These are phyloP conservation scores for Taxillus chinensis DNA, from an alignment of 164 flowering plant species.

Conservation along the genomic window DNA sequence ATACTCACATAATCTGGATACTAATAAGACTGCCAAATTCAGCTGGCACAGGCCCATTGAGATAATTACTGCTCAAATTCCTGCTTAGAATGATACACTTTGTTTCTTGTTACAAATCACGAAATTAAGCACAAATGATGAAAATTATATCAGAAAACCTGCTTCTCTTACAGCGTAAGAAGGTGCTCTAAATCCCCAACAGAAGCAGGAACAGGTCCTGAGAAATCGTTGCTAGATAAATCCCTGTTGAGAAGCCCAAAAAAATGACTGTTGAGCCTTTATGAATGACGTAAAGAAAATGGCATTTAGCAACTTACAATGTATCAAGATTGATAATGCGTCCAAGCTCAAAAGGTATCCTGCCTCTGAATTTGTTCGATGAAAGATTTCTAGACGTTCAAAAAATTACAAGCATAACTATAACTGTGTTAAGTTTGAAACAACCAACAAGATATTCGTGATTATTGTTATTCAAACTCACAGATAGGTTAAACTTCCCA, in stretches of 20 bases:
- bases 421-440: too few species aligned
- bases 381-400: slow-evolving; percentile 58
- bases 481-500: slow-evolving; percentile 78
- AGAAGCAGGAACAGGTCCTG: slow-evolving; percentile 65
- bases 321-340: slow-evolving; percentile 82
- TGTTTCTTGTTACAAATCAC: not conserved
- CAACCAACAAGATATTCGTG: not conserved
- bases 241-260: slow-evolving; percentile 33
- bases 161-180: slow-evolving; percentile 47
- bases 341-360: slow-evolving; percentile 64
- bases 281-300: not conserved
- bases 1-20: slow-evolving; percentile 56
- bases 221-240: slow-evolving; percentile 66
- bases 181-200: slow-evolving; percentile 89
- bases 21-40: slow-evolving; percentile 83
- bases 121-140: not conserved
- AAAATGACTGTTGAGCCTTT: too few species aligned
- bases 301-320: slow-evolving; percentile 32
- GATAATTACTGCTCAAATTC: slow-evolving; percentile 57
- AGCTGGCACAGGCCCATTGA: slow-evolving; percentile 52
- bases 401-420: not conserved
- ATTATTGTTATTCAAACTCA: slow-evolving; percentile 22
- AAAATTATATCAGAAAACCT: not conserved
- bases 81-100: slow-evolving; percentile 11
- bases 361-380: slow-evolving; percentile 61